These are phyloP conservation scores for Trichomonascaceae sp. DNA, from an alignment of 1,139 yeast species.

Conservation along the genomic window DNA sequence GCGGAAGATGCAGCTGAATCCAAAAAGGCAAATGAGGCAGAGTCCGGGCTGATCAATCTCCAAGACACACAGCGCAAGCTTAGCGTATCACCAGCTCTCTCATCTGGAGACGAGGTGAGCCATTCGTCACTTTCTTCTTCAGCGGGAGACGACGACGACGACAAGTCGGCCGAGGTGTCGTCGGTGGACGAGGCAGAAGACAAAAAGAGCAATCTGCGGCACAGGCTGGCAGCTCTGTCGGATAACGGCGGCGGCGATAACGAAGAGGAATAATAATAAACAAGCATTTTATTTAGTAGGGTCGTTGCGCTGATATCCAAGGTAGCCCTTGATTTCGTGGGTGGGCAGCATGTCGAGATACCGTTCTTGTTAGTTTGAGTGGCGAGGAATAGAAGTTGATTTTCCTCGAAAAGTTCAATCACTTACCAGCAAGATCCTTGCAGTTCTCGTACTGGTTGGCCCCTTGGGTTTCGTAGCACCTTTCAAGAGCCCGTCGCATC, in stretches of 20 bases:
- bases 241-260: too few relatives aligned
- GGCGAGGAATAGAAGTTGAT: too few relatives aligned
- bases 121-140: background rate
- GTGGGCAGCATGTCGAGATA: conserved; percentile 65
- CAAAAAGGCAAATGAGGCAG: background rate
- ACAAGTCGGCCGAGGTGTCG: too few relatives aligned
- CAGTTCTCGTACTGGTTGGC: conserved; percentile 70
- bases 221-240: too few relatives aligned
- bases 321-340: conserved; percentile 55
- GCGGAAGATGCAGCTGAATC: background rate
- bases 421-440: conserved; percentile 48
- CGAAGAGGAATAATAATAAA: background rate
- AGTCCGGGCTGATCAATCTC: background rate
- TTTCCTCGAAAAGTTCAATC: too few relatives aligned
- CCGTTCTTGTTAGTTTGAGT: conserved; percentile 30
- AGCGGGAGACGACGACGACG: background rate
- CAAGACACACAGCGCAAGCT: background rate
- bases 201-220: background rate
- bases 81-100: too few relatives aligned
- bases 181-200: background rate
- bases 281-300: conserved; percentile 44
- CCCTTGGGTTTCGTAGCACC: conserved; percentile 49
- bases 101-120: too few relatives aligned
- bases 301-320: conserved; percentile 78
- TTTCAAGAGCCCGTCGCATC: conserved; percentile 61